Percentiles rank a stretch among this genome's conserved stretches.
These are phyloP conservation scores for Obelidium mucronatum DNA, from an alignment of 192 early-diverging fungal species.

Conservation along the genomic window DNA sequence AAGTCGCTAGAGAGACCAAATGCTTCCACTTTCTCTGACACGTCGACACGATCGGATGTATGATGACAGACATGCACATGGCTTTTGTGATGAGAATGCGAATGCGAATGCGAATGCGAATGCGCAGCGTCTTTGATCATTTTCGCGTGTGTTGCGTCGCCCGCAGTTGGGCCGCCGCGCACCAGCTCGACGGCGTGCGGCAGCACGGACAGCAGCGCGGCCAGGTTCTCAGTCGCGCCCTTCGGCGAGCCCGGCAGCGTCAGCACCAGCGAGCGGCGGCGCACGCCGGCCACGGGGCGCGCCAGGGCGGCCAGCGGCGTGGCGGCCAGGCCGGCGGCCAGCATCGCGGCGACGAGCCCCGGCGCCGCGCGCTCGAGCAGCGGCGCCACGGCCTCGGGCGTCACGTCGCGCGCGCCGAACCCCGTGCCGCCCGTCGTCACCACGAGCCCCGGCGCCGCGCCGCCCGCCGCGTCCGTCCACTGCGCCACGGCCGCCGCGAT, in stretches of 20 bases:
- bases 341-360: conserved; percentile 81
- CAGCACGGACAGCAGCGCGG: conserved; percentile 73
- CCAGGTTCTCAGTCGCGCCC: conserved; percentile 84
- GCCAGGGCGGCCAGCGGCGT: conserved; percentile 93
- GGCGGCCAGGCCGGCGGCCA: conserved; percentile 74
- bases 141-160: conserved; percentile 61
- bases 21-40: neutral
- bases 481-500: conserved; percentile 34
- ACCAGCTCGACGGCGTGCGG: conserved; percentile 84
- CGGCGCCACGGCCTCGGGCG: conserved; percentile 83
- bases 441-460: conserved; percentile 61
- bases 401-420: conserved; percentile 83
- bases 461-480: conserved; percentile 21
- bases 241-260: conserved; percentile 92
- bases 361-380: conserved; percentile 73
- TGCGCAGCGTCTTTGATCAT: conserved; percentile 36
- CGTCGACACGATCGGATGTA: conserved; percentile 33
- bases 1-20: conserved; percentile 23
- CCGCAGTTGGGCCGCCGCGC: conserved; percentile 56
- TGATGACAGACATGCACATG: conserved; percentile 46
- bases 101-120: neutral
- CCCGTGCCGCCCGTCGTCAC: conserved; percentile 94
- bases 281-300: conserved; percentile 63
- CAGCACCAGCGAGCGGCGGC: conserved; percentile 67
- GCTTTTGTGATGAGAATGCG: neutral